Conservation (phyloP, 345 rosid genomes). For the Lepidium sativum region DNA sequence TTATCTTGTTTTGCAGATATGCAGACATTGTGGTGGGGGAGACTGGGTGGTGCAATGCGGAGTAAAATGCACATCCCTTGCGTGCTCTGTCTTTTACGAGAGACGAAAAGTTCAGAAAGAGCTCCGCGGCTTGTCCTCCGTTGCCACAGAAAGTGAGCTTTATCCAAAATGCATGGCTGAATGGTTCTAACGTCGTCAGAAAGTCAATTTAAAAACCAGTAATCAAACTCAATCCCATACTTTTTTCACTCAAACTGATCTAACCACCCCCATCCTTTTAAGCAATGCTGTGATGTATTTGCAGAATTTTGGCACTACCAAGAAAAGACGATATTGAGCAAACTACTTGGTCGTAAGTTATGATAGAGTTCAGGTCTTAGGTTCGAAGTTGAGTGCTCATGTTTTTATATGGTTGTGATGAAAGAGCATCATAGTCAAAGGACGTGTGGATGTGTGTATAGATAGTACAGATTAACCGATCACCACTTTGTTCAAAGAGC, state of each 20-base stretch:
- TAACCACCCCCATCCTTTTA: neutral
- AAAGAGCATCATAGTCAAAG: neutral
- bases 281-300: neutral
- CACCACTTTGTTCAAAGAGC: neutral
- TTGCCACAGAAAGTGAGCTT: conserved; percentile 51
- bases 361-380: neutral
- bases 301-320: neutral
- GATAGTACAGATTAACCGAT: neutral
- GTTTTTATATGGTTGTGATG: neutral
- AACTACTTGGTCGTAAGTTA: neutral
- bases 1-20: conserved; percentile 50
- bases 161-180: conserved; percentile 78
- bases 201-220: conserved; percentile 5
- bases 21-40: conserved; percentile 92
- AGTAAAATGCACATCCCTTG: conserved; percentile 76
- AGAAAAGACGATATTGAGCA: neutral
- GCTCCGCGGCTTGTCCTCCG: conserved; percentile 52
- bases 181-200: conserved; percentile 53
- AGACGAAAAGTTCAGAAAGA: conserved; percentile 89
- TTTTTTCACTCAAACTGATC: neutral
- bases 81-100: conserved; percentile 87
- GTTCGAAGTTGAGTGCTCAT: neutral
- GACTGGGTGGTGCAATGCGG: conserved; percentile 87
- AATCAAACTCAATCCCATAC: neutral
- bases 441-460: neutral